Base-by-base conservation (phyloP, 2,329 filamentous ascomycete genomes). In the Tolypocladium inflatum region DNA sequence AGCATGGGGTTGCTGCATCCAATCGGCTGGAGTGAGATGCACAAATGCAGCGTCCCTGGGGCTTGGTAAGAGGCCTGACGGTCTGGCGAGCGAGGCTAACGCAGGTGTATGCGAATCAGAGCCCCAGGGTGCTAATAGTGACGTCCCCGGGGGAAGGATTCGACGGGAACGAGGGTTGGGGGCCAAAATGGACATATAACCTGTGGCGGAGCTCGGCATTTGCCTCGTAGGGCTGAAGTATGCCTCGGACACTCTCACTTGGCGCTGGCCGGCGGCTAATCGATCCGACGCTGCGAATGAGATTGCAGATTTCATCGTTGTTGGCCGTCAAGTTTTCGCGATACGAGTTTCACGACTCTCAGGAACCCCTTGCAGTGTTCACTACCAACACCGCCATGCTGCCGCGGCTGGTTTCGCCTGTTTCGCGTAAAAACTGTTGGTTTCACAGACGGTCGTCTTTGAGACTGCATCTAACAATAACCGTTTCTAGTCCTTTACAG, bases 181-280 rank as follows among this genome's bases (percentile, higher is more conserved):
- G 54, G 54, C 38, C 54, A 42, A 30, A 55, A 30, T 41, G 26
- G 54, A 42, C 21, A n/a, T 43, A 21, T 5, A 53, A 26, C 30
- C 21, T 52, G 57, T 55, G 53, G 54, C 54, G 54, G 57, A 58
- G 57, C 57, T 52, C 57, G 57, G 57, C 57, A 55, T 23, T 38
- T 39, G 45, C 57, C 53, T 58, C 45, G 53, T 55, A 55, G 57
- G 57, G 57, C 57, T 55, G 57, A 58, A 23, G 42, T 11, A 55
- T 55, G 39, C n/a, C 38, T 55, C 17, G 39, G n/a, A 35, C 23
- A 8, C 26, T 42, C 17, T 55, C 19, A 55, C 39, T 45, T 39
- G 26, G 39, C 39, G 54, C 39, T 35, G 11, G 13, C 3, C 9
- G 50, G 13, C 23, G 45, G 23, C 43, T 48, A 48, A 30, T 45